Percentiles rank a stretch among this genome's conserved stretches.
These are phyloP conservation scores for Phytophthora citrophthora DNA, from an alignment of 352 stramenopile genomes.

Conservation along the genomic window DNA sequence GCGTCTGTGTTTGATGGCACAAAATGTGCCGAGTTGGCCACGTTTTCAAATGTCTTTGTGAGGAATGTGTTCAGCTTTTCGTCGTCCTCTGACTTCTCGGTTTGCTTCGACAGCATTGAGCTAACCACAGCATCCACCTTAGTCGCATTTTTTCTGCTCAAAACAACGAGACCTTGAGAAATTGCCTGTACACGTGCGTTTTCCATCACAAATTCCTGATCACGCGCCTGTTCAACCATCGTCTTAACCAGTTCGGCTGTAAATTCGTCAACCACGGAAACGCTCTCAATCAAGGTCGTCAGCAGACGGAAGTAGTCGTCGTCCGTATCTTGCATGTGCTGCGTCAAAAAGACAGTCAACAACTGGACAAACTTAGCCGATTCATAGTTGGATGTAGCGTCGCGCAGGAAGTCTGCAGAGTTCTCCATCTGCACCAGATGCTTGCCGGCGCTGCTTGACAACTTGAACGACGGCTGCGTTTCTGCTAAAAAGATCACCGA, in stretches of 20 bases:
- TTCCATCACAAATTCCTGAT: constrained; percentile 45
- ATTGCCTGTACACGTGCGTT: constrained; percentile 52
- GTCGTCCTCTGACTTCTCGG: constrained; percentile 49
- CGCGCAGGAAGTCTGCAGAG: constrained; percentile 63
- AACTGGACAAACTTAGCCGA: constrained; percentile 71
- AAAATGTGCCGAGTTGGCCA: constrained; percentile 84
- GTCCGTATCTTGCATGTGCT: constrained; percentile 41
- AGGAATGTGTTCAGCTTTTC: constrained; percentile 72
- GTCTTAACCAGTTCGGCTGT: constrained; percentile 55
- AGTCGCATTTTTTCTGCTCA: constrained; percentile 68
- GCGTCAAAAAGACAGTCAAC: constrained; percentile 57
- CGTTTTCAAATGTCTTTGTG: constrained; percentile 65
- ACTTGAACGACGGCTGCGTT: constrained; percentile 69
- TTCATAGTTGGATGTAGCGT: constrained; percentile 77
- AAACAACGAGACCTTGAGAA: constrained; percentile 45
- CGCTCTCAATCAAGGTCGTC: constrained; percentile 43
- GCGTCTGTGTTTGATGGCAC: constrained; percentile 62
- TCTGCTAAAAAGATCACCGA: constrained; percentile 81
- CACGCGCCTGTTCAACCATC: constrained; percentile 53
- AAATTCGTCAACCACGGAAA: constrained; percentile 55
- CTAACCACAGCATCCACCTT: constrained; percentile 57
- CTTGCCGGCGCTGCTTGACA: constrained; percentile 65
- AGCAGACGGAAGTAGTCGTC: constrained; percentile 54
- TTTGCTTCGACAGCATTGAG: constrained; percentile 32
- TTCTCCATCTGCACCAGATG: constrained; percentile 74